A percentile compares a stretch with the other conserved stretches of the same genome.
phyloP scores from a whole-genome alignment of 2,329 filamentous ascomycete genomes.

The Elsinoe arachidis region DNA sequence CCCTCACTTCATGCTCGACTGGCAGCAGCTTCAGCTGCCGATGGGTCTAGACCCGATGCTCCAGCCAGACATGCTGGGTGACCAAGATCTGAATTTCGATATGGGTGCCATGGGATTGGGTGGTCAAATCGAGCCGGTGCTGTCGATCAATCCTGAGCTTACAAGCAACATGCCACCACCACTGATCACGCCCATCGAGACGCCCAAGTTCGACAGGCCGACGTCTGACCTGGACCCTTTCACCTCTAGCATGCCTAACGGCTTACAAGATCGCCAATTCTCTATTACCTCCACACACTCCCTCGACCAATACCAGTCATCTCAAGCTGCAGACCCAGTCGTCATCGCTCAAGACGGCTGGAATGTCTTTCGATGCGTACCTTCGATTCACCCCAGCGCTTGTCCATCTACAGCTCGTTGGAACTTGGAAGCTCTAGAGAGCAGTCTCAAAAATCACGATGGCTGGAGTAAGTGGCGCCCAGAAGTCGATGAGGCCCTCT shows the following conservation, averaged over 20 bases:
- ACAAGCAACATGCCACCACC: constrained; percentile 30
- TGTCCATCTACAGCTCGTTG: constrained; percentile 44
- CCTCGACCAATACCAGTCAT: constrained; percentile 4
- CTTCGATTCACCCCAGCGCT: constrained; percentile 38
- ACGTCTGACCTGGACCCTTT: constrained; percentile 40
- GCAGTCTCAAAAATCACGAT: constrained; percentile 44
- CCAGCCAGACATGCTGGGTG: constrained; percentile 37
- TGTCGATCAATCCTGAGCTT: constrained; percentile 39
- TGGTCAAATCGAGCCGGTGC: constrained; percentile 32
- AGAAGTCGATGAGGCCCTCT: constrained; percentile 41
- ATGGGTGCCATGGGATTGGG: constrained; percentile 31
- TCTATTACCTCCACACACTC: constrained; percentile 27
- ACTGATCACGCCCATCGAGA: constrained; percentile 39
- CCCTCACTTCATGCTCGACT: constrained; percentile 42
- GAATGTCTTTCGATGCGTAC: constrained; percentile 45
- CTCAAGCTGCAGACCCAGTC: constrained; percentile 39
- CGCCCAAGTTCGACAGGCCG: constrained; percentile 38
- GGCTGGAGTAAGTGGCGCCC: constrained; percentile 45
- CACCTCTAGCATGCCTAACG: constrained; percentile 33
- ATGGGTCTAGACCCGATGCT: constrained; percentile 36
- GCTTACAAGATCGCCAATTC: constrained; percentile 31
- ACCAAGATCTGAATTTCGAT: constrained; percentile 39
- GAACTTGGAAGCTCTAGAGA: constrained; percentile 44
- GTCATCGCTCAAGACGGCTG: constrained; percentile 44
- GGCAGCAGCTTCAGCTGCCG: constrained; percentile 39